Conservation (phyloP, 208 protist species). For the Angomonas deanei region DNA sequence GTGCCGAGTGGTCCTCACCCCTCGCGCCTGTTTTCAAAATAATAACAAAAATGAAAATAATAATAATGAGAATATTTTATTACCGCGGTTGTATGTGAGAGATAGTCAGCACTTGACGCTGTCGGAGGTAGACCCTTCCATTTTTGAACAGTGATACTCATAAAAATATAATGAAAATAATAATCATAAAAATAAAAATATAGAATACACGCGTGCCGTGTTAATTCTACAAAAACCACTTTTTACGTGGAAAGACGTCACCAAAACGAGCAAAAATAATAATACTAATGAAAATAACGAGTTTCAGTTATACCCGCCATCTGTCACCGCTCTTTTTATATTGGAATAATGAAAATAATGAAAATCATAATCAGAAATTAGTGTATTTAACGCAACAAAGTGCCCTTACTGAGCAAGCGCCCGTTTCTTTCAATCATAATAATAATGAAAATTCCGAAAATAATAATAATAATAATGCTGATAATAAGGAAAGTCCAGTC, state of each 20-base stretch:
- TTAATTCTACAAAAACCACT: background rate
- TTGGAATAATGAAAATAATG: background rate
- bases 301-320: background rate
- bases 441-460: too few species aligned
- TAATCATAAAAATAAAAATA: background rate
- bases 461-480: background rate
- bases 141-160: background rate
- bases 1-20: conserved; percentile 48
- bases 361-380: background rate
- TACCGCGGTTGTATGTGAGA: background rate
- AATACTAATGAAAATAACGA: background rate
- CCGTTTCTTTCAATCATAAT: background rate
- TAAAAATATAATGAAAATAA: conserved; percentile 1
- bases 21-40: conserved; percentile 11
- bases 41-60: background rate
- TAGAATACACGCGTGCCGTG: background rate
- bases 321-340: background rate
- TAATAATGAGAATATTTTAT: background rate
- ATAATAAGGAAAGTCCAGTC: background rate
- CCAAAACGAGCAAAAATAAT: background rate
- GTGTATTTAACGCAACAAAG: background rate
- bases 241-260: background rate
- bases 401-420: background rate
- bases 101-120: background rate
- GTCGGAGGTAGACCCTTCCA: background rate